Base-by-base conservation (phyloP, 768 basidiomycete genomes). In the Tylopilus sp. region DNA sequence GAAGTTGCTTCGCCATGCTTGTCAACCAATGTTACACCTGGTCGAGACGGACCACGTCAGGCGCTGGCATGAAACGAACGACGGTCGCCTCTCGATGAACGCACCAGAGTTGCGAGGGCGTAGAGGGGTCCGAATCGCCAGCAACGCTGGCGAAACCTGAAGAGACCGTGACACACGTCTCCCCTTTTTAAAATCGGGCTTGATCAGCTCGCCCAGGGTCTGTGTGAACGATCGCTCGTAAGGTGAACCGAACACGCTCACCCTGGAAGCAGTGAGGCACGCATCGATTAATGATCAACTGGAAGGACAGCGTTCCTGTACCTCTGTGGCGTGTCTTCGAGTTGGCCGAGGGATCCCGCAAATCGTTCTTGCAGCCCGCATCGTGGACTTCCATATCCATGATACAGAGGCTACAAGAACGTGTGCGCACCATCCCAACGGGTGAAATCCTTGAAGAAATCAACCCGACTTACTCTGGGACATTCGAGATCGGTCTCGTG, bases 1-100 rank as follows among this genome's bases (percentile, higher is more conserved):
- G 38, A 31, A 62, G 25, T 26, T 55, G 38, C 16, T 55, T 48
- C 22, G 48, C 45, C 61, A 62, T 62, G 43, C 6, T 6, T 24
- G 17, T 51, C 45, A 17, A 33, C n/a, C 11, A 7, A 6, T 30
- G 26, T 28, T 22, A 4, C 4, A 25, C 37, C 37, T 56, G 54
- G 13, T 29, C 24, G 7, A 40, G 21, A 26, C 7, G 25, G n/a
- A 40, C 37, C 21, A 17, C 2, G 31, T 55, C 19, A 57, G 44
- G 25, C 13, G 19, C 26, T 16, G 47, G 13, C 16, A 8, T 1
- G 26, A 29, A 29, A n/a, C 34, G 19, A 9, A 40, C 13, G 12
- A 41, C 22, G 8, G 6, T 14, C 5, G 29, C 7, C 5, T 17
- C 19, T 10, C n/a, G 17, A 43, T 14, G 19, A 25, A 54, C 53